Evolutionary conservation across 2,329 filamentous ascomycete species (phyloP), one percentile per base, ranked within the genome.

Genomic region (Chaetomiaceae sp.): DNA sequence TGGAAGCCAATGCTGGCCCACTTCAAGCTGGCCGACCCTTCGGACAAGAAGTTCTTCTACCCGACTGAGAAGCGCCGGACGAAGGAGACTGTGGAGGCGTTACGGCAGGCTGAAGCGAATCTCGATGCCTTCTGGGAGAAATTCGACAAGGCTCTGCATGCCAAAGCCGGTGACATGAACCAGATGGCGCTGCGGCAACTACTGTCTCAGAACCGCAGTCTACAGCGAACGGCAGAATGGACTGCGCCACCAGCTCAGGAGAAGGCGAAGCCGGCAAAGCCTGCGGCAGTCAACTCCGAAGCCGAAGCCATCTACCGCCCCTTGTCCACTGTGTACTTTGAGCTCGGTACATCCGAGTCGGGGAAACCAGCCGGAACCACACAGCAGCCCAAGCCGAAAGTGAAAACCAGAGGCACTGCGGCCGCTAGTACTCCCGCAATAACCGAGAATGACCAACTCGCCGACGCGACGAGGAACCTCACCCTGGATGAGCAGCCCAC

Each of bases 161-260:
- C 5, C 1, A 48, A 50, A 4, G 46, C 33, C 12, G 57, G 59
- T 5, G 54, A 54, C 3, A 32, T 65, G 22, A 45, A 52, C 0
- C 59, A 56, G 5, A 60, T 60, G n/a, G 56, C 63, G 32, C 15
- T 62, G 2, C 19, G 55, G 8, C 47, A 50, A 1, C 47, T 70
- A 0, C 53, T 72, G 4, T 60, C 60, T 0, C 58, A 65, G 24
- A 37, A 51, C 0, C 67, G 68, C 4, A 54, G 50, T 1, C 54
- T 79, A 6, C 67, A 69, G 24, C 65, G 76, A n/a, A 79, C 74
- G 0, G 62, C 68, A 1, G 63, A 68, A 11, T 79, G 74, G 72
- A 53, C 66, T 22, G 69, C 73, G 42, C 64, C 55, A 7, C 34
- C 52, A 15, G 6, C n/a, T 8, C 14, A 38, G 19, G 15, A 45